Evolutionary conservation across 768 basidiomycete species (phyloP).

Genomic region (Auricularia cornea): DNA sequence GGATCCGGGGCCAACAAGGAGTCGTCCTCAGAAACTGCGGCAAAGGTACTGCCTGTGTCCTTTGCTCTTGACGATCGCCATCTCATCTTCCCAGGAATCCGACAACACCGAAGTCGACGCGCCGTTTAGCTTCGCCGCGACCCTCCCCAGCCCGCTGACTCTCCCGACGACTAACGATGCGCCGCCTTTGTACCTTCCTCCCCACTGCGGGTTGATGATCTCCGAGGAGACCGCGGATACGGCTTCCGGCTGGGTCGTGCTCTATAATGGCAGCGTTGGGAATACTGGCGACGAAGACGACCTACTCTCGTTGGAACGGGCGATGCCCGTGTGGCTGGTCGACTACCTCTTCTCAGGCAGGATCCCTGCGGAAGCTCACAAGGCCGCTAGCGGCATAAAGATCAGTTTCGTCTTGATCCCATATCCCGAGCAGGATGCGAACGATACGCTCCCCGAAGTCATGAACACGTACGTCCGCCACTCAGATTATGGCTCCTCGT

Average conservation of each 20-base stretch:
- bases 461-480: constrained; percentile 64
- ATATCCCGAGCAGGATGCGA: constrained; percentile 50
- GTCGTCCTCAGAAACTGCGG: background rate
- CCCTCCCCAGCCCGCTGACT: constrained; percentile 27
- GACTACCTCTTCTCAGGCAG: constrained; percentile 76
- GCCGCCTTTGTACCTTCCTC: constrained; percentile 53
- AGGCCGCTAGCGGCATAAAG: constrained; percentile 43
- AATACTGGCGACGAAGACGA: constrained; percentile 45
- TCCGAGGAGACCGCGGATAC: constrained; percentile 57
- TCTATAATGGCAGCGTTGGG: constrained; percentile 67
- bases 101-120: background rate
- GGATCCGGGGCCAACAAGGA: background rate
- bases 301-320: constrained; percentile 48
- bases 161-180: constrained; percentile 69
- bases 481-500: background rate
- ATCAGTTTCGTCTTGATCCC: constrained; percentile 86
- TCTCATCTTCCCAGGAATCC: background rate
- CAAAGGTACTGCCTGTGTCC: background rate
- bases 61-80: background rate
- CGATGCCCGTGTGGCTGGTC: constrained; percentile 80
- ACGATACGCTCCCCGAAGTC: constrained; percentile 65
- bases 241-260: constrained; percentile 53
- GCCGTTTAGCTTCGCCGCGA: constrained; percentile 7
- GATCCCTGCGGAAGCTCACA: constrained; percentile 34
- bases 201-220: constrained; percentile 60